phyloP scores from a whole-genome alignment of 805 yeast species.

The Yamadazyma ubonensis region DNA sequence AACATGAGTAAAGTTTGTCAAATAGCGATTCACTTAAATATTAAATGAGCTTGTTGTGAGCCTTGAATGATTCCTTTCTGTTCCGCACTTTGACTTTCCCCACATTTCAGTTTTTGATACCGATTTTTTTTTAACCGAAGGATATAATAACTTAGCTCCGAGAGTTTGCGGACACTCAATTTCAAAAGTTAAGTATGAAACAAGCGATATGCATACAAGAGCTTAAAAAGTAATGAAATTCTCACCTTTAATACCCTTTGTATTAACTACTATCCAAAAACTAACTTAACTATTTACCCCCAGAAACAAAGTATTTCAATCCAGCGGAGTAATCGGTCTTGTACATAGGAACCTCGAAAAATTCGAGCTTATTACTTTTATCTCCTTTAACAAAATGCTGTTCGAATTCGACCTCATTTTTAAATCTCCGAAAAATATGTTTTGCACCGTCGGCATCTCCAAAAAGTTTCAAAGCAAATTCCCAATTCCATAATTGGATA shows the following conservation, averaged over 20 bases:
- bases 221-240: no score
- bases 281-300: slow-evolving; percentile 1
- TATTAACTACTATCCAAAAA: no score
- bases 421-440: slow-evolving; percentile 23
- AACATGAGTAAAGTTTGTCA: slow-evolving; percentile 8
- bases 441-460: slow-evolving; percentile 42
- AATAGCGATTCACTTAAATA: not conserved
- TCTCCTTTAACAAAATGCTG: slow-evolving; percentile 8
- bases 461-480: slow-evolving; percentile 60
- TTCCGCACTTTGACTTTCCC: slow-evolving; percentile 1
- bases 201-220: no score
- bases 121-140: no score
- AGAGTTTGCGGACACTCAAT: no score
- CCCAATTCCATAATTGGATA: slow-evolving; percentile 82
- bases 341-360: slow-evolving; percentile 26
- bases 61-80: not conserved
- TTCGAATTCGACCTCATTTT: slow-evolving; percentile 22
- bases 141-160: no score
- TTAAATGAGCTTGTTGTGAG: slow-evolving; percentile 1
- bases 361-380: slow-evolving; percentile 19
- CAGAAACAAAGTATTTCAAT: slow-evolving; percentile 16
- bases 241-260: no score
- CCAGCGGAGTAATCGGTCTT: slow-evolving; percentile 28
- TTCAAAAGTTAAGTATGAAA: no score
- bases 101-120: no score